Percentiles rank a stretch among this genome's conserved stretches.
Conservation (phyloP, 768 basidiomycete species). For the Harrya chromipes region DNA sequence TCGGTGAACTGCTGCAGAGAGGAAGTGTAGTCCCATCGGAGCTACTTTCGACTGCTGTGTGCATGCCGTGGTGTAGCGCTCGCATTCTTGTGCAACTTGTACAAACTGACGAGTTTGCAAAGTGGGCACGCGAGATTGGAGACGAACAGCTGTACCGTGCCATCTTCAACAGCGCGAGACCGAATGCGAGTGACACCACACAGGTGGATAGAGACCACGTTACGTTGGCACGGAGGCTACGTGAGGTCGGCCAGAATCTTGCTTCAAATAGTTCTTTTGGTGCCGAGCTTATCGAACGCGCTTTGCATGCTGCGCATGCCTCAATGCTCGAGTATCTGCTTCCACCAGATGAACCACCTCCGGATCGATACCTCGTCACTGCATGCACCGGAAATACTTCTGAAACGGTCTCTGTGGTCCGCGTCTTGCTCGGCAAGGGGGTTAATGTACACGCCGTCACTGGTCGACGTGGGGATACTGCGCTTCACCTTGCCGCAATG, state of each 20-base stretch:
- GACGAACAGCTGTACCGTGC: background rate
- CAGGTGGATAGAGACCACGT: background rate
- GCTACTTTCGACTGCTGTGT: background rate
- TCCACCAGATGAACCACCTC: background rate
- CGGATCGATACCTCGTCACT: background rate
- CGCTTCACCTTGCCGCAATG: background rate
- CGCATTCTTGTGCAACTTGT: background rate
- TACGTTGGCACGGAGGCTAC: background rate
- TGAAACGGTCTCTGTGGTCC: background rate
- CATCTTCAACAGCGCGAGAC: constrained; percentile 5
- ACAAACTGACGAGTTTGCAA: background rate
- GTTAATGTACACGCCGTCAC: background rate
- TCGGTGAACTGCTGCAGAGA: background rate
- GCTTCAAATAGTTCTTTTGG: background rate
- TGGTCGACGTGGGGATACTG: background rate
- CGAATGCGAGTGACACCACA: background rate
- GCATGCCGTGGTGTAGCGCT: constrained; percentile 5
- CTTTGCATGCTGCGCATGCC: background rate
- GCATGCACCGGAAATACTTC: background rate
- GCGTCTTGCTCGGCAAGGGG: constrained; percentile 3
- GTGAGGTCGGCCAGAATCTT: background rate
- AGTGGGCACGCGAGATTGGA: background rate
- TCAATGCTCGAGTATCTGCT: constrained; percentile 1
- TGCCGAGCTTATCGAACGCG: background rate
- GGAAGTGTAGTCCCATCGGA: background rate